Conservation (phyloP, 306 rosid species). For the Cajanus cajan region DNA sequence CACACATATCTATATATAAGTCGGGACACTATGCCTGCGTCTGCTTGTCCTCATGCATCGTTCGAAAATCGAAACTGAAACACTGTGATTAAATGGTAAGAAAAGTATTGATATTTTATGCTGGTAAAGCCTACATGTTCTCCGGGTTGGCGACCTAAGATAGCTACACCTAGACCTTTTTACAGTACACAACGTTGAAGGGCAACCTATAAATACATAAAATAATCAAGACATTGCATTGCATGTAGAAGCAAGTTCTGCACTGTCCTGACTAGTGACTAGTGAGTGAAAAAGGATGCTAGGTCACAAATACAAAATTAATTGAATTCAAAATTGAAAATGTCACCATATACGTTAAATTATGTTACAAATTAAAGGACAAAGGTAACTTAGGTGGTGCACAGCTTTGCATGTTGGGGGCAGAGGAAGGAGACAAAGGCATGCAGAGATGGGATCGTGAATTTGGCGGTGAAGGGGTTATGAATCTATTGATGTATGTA, state of each 20-base stretch:
- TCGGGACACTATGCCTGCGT: slow-evolving; percentile 7
- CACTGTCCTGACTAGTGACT: background rate
- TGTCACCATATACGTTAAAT: background rate
- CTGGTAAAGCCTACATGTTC: slow-evolving; percentile 35
- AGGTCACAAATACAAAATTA: background rate
- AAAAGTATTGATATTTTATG: slow-evolving; percentile 4
- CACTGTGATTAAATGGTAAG: background rate
- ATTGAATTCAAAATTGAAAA: background rate
- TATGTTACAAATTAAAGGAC: background rate
- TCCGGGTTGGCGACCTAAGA: slow-evolving; percentile 45
- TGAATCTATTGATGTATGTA: background rate
- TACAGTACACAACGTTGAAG: slow-evolving; percentile 22
- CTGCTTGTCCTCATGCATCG: slow-evolving; percentile 28
- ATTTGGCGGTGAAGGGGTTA: background rate
- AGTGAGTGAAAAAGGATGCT: no score
- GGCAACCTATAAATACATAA: background rate
- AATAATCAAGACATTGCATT: background rate
- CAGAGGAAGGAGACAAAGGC: slow-evolving; percentile 51
- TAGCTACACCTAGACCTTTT: slow-evolving; percentile 29
- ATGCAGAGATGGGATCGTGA: slow-evolving; percentile 31
- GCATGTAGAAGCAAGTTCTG: background rate
- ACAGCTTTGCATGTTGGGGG: slow-evolving; percentile 44
- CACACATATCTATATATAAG: no score
- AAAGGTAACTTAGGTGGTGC: slow-evolving; percentile 9
- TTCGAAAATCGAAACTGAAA: slow-evolving; percentile 43